Base-by-base conservation (phyloP, 108 stramenopile species). In the Skeletonema marinoi region DNA sequence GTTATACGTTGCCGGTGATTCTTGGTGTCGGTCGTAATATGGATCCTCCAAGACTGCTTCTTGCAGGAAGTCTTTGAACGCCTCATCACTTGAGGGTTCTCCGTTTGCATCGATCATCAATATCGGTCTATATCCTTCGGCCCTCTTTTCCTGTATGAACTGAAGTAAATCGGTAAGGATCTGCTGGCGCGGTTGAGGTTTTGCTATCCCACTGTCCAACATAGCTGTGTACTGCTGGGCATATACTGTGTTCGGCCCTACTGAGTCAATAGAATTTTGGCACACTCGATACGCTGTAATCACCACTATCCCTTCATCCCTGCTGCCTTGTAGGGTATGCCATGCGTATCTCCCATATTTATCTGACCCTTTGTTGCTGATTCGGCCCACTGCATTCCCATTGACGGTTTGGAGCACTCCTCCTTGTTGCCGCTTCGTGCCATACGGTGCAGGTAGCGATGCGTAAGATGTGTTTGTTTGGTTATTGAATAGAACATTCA, bases 271-370 rank as follows among this genome's bases (percentile, higher is more conserved):
- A 42, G 14, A 11, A 25, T 62, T 6, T 29, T 71, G 71, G 2
- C 51, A 36, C 1, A 56, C 51, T 16, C 71, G 5, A 30, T 71
- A 71, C 1, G 56, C 71, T 32, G 59, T 38, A 13, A 71, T 61
- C 0, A 71, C 30, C 0, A 71, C 19, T 2, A 71, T 60, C 12
- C 71, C 71, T 46, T 71, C 71, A 19, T 71, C 71, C 32, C 71
- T 17, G 19, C 25, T n/a, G 7, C 71, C 71, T 10, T 11, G 4
- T 4, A 71, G 6, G 3, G 60, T 44, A 11, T 61, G 25, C 71
- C 71, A 71, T 9, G 10, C 17, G 14, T 44, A 60, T 2, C 71
- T 13, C 13, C 71, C 71, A 12, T 36, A 74, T 31, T 39, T 62
- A 32, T 73, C 65, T 2, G 3, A 2, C 30, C 61, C 50, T 19